phyloP scores from a whole-genome alignment of 768 basidiomycete genomes.

The Amanita pseudoporphyria region DNA sequence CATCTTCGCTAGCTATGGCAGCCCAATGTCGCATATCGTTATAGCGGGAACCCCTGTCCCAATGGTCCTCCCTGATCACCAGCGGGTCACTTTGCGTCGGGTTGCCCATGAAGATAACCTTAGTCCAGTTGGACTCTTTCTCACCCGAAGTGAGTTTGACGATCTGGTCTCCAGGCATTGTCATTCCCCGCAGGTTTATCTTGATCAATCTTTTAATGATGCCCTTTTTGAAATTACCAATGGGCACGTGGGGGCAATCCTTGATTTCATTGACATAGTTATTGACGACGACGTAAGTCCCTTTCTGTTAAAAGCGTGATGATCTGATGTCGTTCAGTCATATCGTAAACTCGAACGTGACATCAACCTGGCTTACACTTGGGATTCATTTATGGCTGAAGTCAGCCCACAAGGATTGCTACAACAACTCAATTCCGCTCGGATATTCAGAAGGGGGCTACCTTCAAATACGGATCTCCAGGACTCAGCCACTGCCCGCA shows the following conservation, averaged over 20 bases:
- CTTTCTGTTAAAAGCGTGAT: neutral
- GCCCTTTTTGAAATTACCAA: neutral
- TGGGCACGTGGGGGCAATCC: neutral
- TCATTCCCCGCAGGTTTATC: no score
- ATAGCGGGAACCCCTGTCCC: neutral
- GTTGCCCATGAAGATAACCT: neutral
- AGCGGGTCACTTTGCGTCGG: neutral
- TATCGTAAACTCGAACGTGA: neutral
- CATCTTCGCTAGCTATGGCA: neutral
- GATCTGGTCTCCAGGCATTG: no score
- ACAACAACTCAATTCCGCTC: neutral
- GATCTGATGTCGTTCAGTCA: neutral
- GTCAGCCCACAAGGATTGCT: neutral
- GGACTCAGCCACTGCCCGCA: neutral
- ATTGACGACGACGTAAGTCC: slow-evolving; percentile 1
- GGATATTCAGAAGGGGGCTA: neutral
- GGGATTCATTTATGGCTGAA: neutral
- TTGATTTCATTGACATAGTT: neutral
- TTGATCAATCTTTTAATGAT: neutral
- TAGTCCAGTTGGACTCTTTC: neutral
- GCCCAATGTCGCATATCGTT: neutral
- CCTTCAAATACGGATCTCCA: neutral
- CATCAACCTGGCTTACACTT: neutral
- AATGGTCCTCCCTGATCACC: neutral
- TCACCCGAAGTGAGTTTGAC: slow-evolving; percentile 2